Evolutionary conservation across 352 stramenopile species (phyloP), one percentile per base, ranked within the genome.

Genomic region (Phytopythium chamaehyphon): DNA sequence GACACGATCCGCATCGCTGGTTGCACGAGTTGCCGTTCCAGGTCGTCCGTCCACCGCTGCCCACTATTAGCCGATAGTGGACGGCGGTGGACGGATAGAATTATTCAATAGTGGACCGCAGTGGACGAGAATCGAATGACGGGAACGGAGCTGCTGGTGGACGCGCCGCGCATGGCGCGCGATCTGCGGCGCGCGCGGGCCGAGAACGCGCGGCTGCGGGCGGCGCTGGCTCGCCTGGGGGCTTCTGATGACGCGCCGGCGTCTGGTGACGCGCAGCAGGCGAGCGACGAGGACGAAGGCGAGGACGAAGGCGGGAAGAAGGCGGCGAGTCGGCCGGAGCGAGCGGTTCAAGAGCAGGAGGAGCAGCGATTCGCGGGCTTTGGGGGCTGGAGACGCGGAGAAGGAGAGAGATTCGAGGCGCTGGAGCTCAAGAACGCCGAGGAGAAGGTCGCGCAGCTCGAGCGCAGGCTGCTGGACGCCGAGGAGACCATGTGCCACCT

Each of bases 401-500:
- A 28, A 21, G 5, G 45, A 51, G 11, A 28, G 10, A 5, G 28
- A 9, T 51, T 28, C 10, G 24, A 51, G 8, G 18, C 16, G 0
- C 38, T 81, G 43, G 75, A 89, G 59, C 67, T 89, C 2, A 62
- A 59, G 40, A 70, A 66, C 31, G 69, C 75, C 1, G 83, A 92
- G 43, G 76, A 88, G 43, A 69, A 70, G 10, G 56, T 90, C 10
- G 47, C 47, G 6, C 45, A 50, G 47, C 64, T 92, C 15, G 72
- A 87, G 47, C 44, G 55, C 21, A 70, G 80, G 53, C 62, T 89
- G 19, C 59, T 92, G 48, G 67, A 84, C 46, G 72, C 75, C 7
- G 81, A 92, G 43, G 78, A 92, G 54, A 74, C 71, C 4, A 88
- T 90, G 38, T 83, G 74, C 56, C 81, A 92, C 61, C 62, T 92